Evolutionary conservation across 2,329 filamentous ascomycete genomes (phyloP).

Genomic region (Aspergillus hiratsukae): DNA sequence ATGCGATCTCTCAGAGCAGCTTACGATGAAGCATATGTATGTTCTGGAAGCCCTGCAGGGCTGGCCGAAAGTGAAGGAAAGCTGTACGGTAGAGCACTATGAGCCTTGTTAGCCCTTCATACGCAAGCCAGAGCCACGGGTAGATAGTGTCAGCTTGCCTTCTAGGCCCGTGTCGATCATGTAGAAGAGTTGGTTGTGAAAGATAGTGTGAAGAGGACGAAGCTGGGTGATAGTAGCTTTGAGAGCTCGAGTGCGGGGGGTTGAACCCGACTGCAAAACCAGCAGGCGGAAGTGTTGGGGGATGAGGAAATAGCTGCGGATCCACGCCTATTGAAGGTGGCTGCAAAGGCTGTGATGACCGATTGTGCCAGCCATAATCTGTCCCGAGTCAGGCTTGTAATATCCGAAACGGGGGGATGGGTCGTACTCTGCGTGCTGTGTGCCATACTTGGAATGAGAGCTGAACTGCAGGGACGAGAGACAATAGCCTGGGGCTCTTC

Average conservation of each 20-base stretch:
- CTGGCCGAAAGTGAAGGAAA: constrained; percentile 18
- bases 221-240: constrained; percentile 20
- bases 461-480: not conserved
- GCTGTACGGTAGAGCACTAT: constrained; percentile 19
- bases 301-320: constrained; percentile 20
- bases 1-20: not conserved
- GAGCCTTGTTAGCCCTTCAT: constrained; percentile 1
- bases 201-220: constrained; percentile 16
- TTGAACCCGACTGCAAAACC: constrained; percentile 24
- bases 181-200: constrained; percentile 9
- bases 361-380: constrained; percentile 31
- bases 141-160: constrained; percentile 11
- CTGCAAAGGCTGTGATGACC: constrained; percentile 26
- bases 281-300: constrained; percentile 22
- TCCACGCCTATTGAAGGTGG: constrained; percentile 24
- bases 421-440: constrained; percentile 27
- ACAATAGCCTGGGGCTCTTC: not conserved
- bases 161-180: constrained; percentile 16
- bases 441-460: constrained; percentile 18
- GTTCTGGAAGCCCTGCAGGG: constrained; percentile 17
- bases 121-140: not conserved
- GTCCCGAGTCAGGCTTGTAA: constrained; percentile 12
- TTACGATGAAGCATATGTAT: constrained; percentile 22
- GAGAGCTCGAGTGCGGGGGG: constrained; percentile 16
- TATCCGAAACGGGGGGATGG: not conserved